Percentiles rank a stretch among this genome's conserved stretches.
These are phyloP conservation scores for Acer yangbiense DNA, from an alignment of 345 rosid genomes.

Conservation along the genomic window DNA sequence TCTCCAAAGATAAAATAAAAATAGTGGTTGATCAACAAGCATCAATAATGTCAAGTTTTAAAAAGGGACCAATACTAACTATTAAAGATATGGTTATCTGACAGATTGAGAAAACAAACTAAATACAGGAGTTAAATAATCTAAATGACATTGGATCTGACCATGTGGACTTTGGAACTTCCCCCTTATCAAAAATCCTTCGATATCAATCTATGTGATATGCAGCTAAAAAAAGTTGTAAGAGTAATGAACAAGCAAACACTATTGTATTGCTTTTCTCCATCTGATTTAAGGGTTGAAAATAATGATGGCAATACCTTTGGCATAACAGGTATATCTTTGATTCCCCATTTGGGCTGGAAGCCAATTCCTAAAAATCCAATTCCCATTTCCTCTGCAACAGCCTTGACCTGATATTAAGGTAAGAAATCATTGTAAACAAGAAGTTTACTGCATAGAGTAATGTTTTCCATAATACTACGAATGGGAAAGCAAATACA, in stretches of 20 bases:
- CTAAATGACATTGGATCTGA: not conserved
- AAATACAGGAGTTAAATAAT: not conserved
- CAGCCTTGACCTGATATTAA: constrained; percentile 84
- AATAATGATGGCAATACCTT: constrained; percentile 54
- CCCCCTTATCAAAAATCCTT: not conserved
- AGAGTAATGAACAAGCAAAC: not conserved
- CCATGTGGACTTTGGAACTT: not conserved
- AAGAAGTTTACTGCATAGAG: not conserved
- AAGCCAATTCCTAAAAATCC: constrained; percentile 98
- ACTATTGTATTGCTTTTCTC: not conserved
- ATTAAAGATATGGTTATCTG: not conserved
- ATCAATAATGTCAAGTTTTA: not conserved
- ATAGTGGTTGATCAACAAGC: not conserved
- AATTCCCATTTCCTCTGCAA: constrained; percentile 98
- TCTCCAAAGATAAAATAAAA: constrained; percentile 10
- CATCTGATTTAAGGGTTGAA: not conserved
- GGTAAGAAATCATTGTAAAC: not conserved
- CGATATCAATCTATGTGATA: not conserved
- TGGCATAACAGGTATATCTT: constrained; percentile 96
- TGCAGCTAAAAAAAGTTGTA: not conserved
- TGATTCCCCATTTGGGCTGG: constrained; percentile 90
- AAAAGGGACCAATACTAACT: not conserved
- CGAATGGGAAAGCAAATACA: not conserved
- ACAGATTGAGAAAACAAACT: not conserved
- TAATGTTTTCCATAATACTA: not conserved